These are phyloP conservation scores for Trichosanthes cucumerina DNA, from an alignment of 306 rosid genomes.

Conservation along the genomic window DNA sequence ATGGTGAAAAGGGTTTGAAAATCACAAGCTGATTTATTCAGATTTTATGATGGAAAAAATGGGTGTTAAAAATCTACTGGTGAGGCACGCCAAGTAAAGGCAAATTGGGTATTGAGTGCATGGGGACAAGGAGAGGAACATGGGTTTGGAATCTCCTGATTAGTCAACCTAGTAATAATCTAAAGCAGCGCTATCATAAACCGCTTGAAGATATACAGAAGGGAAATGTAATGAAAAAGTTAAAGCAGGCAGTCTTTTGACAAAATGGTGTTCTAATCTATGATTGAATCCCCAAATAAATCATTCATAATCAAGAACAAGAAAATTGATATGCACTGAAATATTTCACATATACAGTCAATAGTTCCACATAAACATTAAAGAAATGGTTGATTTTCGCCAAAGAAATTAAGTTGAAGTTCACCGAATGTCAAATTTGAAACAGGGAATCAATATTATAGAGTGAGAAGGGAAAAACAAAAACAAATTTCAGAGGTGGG, in stretches of 20 bases:
- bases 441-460: neutral
- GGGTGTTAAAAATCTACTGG: slow-evolving; percentile 15
- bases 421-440: neutral
- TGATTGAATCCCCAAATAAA: neutral
- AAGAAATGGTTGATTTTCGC: neutral
- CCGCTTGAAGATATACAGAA: slow-evolving; percentile 27
- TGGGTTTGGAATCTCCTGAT: slow-evolving; percentile 46
- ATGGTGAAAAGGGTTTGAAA: slow-evolving; percentile 6
- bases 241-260: neutral
- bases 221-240: slow-evolving; percentile 5
- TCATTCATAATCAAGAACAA: slow-evolving; percentile 4
- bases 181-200: slow-evolving; percentile 52
- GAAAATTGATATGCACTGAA: neutral
- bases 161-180: slow-evolving; percentile 82
- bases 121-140: slow-evolving; percentile 20
- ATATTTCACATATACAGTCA: neutral
- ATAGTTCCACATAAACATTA: neutral
- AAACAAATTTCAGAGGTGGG: neutral
- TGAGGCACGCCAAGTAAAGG: slow-evolving; percentile 29
- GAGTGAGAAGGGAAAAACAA: neutral
- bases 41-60: neutral
- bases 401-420: neutral
- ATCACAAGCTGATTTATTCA: slow-evolving; percentile 2
- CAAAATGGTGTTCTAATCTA: slow-evolving; percentile 20
- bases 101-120: slow-evolving; percentile 13